Conservation (phyloP, 2,329 filamentous ascomycete species). For the Geoglossum cookeanum region DNA sequence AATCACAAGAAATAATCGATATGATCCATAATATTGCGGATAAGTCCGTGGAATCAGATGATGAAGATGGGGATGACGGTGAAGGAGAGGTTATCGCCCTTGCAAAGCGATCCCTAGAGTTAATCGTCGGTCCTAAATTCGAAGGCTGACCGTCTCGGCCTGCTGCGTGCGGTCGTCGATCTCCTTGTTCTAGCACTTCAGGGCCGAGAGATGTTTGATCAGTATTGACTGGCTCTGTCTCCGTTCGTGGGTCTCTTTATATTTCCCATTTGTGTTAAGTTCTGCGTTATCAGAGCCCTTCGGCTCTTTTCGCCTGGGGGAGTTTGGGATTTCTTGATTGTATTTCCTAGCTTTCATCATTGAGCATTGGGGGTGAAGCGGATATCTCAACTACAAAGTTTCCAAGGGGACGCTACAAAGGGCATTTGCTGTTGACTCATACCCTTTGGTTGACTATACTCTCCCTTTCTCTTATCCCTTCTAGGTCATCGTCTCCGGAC, state of each 20-base stretch:
- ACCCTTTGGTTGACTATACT: slow-evolving; percentile 2
- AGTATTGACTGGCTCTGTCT: not conserved
- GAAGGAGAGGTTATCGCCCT: slow-evolving; percentile 86
- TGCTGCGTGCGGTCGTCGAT: not conserved
- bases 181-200: not conserved
- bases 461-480: not conserved
- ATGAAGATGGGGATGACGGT: slow-evolving; percentile 72
- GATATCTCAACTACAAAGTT: slow-evolving; percentile 1
- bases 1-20: slow-evolving; percentile 76
- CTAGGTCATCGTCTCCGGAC: not conserved
- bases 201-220: not conserved
- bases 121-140: slow-evolving; percentile 61
- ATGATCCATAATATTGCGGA: slow-evolving; percentile 87
- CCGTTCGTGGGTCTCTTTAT: not conserved
- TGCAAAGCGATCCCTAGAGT: slow-evolving; percentile 74
- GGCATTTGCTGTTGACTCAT: not conserved
- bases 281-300: not conserved
- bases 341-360: slow-evolving; percentile 1
- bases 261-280: not conserved
- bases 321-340: not conserved
- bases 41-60: slow-evolving; percentile 70
- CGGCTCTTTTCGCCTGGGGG: not conserved
- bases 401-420: not conserved
- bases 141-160: slow-evolving; percentile 40
- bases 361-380: not conserved